Evolutionary conservation across 352 stramenopile genomes (phyloP), one percentile per base, ranked within the genome.

Genomic region (Pythium scleroteichum): DNA sequence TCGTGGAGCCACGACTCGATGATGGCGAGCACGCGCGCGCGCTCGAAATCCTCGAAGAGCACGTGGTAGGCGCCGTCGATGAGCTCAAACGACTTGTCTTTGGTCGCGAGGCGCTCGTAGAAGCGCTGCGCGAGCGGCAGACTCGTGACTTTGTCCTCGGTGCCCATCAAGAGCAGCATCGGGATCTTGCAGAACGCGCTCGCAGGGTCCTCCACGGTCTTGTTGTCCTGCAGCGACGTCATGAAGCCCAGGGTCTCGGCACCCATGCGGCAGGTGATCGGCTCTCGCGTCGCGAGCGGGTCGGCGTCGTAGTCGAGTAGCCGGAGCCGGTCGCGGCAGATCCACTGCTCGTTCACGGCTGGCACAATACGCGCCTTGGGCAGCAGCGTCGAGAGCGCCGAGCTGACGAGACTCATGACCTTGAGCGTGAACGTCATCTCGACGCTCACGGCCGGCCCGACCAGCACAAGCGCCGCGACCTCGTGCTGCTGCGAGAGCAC

Each of bases 1-100:
- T 53, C 22, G 22, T 79, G 52, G 16, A 92, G 68, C 82, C 82
- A 92, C 29, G 59, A 45, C 41, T 51, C 57, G 13, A 85, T 46
- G 29, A 69, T 62, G 4, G 69, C 51, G 20, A 87, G 57, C n/a
- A 88, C 79, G 2, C 69, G 49, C 14, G 87, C 72, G 16, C 76
- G 73, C 49, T 90, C 77, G 1, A 73, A 73, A 53, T 92, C 82
- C 38, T 90, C 75, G 56, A 79, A 88, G 4, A 90, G 60, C 27
- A 71, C 71, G 24, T 92, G 80, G 52, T 71, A 90, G 13, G 75
- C 53, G 0, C 71, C 80, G 2, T 75, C 64, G 29, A 92, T 79
- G 14, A 83, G 23, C 59, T 75, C 77, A 48, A 90, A 71, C 41
- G 77, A 65, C 62, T 92, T 92, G 73, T 90, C 79, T 3, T 32